Conservation (phyloP, 2,329 filamentous ascomycete species). For the Trichoderma lentiforme region DNA sequence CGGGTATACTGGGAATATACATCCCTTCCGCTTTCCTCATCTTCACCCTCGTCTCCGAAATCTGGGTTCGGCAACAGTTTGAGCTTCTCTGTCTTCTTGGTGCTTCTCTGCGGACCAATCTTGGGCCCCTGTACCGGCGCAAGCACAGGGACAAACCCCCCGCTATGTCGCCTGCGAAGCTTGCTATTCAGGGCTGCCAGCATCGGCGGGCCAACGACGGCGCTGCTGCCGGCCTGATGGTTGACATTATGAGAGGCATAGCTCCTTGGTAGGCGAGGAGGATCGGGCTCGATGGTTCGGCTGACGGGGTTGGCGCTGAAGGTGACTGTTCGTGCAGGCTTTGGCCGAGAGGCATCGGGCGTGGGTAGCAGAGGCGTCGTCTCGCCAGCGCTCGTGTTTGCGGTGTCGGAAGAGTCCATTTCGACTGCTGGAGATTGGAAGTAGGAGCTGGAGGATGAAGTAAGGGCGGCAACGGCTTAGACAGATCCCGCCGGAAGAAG, state of each 20-base stretch:
- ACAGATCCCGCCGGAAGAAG: neutral
- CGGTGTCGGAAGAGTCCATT: constrained; percentile 11
- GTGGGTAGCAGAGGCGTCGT: constrained; percentile 15
- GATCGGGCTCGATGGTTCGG: constrained; percentile 55
- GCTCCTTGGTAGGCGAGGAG: constrained; percentile 24
- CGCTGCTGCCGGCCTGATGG: constrained; percentile 28
- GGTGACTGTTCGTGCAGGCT: constrained; percentile 61
- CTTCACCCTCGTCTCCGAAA: constrained; percentile 67
- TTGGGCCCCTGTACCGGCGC: constrained; percentile 51
- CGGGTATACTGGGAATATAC: constrained; percentile 97
- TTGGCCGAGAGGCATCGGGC: constrained; percentile 10
- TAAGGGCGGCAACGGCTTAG: neutral
- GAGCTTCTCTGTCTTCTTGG: constrained; percentile 92
- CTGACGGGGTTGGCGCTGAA: constrained; percentile 69
- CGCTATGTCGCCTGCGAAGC: constrained; percentile 80
- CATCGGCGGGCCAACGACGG: constrained; percentile 50
- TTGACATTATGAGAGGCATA: constrained; percentile 30
- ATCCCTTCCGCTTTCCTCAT: constrained; percentile 90
- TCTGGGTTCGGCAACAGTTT: constrained; percentile 95
- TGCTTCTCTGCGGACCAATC: constrained; percentile 90
- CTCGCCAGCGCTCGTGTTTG: neutral
- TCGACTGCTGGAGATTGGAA: neutral
- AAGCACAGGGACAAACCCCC: constrained; percentile 50
- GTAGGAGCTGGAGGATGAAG: neutral
- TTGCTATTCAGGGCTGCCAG: constrained; percentile 83